These are phyloP conservation scores for Rhynchospora breviuscula DNA, from an alignment of 176 grass and related monocot species.

Conservation along the genomic window DNA sequence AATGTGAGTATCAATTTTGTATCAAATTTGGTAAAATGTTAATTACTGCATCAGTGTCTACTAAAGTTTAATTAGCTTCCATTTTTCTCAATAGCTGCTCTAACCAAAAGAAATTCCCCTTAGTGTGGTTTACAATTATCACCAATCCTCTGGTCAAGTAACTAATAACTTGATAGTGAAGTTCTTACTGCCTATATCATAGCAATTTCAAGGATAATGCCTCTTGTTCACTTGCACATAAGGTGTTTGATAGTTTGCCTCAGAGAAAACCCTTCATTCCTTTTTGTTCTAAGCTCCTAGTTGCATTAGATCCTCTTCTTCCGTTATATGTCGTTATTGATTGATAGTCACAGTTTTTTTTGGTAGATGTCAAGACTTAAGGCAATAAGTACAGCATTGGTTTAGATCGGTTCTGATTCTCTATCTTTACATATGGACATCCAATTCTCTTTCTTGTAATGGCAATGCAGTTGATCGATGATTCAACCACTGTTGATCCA, in stretches of 20 bases:
- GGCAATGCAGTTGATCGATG: conserved; percentile 46
- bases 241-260: not conserved
- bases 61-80: not conserved
- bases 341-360: not conserved
- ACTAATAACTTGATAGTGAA: not conserved
- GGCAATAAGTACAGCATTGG: not conserved
- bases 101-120: not conserved
- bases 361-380: not conserved
- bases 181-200: not conserved
- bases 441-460: not conserved
- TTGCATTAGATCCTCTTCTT: not conserved
- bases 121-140: not conserved
- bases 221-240: not conserved
- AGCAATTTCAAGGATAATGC: no score
- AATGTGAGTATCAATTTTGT: not conserved
- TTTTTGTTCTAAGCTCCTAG: not conserved
- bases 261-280: not conserved
- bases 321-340: not conserved
- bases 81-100: not conserved
- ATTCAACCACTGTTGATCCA: conserved; percentile 77
- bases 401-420: not conserved
- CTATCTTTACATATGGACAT: not conserved
- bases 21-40: not conserved
- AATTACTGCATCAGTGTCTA: not conserved
- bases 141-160: not conserved